Evolutionary conservation across 1,284 basidiomycete genomes (phyloP).

Genomic region (Pholiota adiposa): DNA sequence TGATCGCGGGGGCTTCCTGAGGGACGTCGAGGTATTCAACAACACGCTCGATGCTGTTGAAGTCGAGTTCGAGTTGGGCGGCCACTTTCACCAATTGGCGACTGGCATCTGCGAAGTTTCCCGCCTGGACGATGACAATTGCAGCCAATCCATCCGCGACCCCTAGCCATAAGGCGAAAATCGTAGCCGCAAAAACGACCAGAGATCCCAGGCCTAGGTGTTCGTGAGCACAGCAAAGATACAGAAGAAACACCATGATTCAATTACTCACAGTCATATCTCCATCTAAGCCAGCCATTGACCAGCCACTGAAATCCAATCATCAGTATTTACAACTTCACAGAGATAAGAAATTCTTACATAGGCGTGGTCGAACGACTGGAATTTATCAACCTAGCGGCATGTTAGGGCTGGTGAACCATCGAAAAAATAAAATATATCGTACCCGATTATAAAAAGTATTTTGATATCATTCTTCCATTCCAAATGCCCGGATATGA

Average conservation of each 20-base stretch:
- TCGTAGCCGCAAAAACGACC: constrained; percentile 74
- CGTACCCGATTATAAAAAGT: constrained; percentile 59
- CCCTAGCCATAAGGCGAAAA: constrained; percentile 71
- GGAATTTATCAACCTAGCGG: constrained; percentile 75
- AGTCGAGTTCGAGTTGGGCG: constrained; percentile 73
- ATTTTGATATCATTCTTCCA: constrained; percentile 78
- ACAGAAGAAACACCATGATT: neutral
- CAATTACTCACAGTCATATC: constrained; percentile 64
- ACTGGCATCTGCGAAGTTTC: constrained; percentile 70
- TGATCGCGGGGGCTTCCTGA: constrained; percentile 75
- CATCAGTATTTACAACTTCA: constrained; percentile 14
- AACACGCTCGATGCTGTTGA: constrained; percentile 83
- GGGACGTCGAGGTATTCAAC: constrained; percentile 80
- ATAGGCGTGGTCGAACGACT: constrained; percentile 73
- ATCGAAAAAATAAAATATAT: constrained; percentile 23
- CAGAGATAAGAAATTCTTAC: constrained; percentile 43
- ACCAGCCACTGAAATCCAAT: constrained; percentile 59
- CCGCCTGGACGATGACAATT: constrained; percentile 79
- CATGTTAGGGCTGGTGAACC: constrained; percentile 1
- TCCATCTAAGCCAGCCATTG: constrained; percentile 69
- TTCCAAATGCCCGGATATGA: constrained; percentile 82
- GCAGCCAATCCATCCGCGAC: constrained; percentile 77
- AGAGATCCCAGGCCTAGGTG: constrained; percentile 69
- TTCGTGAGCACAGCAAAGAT: constrained; percentile 3
- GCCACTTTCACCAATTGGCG: constrained; percentile 67